Conservation (phyloP, 192 early-diverging fungal genomes). For the Nowakowskiella sp. region DNA sequence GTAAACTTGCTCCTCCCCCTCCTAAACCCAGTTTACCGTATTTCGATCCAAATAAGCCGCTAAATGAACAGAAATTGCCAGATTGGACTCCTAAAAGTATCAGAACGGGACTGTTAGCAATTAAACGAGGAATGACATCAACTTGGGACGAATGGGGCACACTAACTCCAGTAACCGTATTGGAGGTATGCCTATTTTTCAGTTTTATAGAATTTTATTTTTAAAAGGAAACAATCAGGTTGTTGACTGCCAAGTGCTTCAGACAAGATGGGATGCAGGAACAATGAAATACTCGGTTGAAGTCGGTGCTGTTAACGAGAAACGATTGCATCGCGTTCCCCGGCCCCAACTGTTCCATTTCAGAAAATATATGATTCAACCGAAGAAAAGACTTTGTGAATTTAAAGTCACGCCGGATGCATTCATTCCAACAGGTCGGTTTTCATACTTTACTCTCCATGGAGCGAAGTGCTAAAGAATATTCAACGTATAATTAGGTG, state of each 20-base stretch:
- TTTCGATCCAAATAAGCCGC: too few relatives aligned
- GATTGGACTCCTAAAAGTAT: background rate
- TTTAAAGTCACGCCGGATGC: constrained; percentile 84
- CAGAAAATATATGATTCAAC: constrained; percentile 55
- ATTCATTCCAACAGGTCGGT: constrained; percentile 59
- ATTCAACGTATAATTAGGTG: constrained; percentile 26
- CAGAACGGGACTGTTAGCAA: constrained; percentile 70
- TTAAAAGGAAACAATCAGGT: constrained; percentile 12
- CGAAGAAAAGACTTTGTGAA: constrained; percentile 73
- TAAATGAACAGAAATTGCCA: too few relatives aligned
- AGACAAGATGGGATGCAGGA: constrained; percentile 24
- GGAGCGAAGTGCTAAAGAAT: background rate
- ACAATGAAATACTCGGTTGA: constrained; percentile 35
- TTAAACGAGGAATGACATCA: constrained; percentile 92
- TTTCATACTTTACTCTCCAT: background rate
- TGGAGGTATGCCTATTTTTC: constrained; percentile 49
- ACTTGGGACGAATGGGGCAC: constrained; percentile 93
- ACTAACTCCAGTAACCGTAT: constrained; percentile 80
- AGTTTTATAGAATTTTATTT: constrained; percentile 1
- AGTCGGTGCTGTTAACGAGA: constrained; percentile 33
- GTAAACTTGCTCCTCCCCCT: too few relatives aligned
- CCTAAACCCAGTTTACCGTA: too few relatives aligned
- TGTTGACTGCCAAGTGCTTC: constrained; percentile 38
- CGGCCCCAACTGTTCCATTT: constrained; percentile 73
- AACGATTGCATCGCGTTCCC: constrained; percentile 40